A percentile compares a stretch with the other conserved stretches of the same genome.
Evolutionary conservation across 805 yeast species (phyloP).

Genomic region (Kluyveromyces aestuarii): DNA sequence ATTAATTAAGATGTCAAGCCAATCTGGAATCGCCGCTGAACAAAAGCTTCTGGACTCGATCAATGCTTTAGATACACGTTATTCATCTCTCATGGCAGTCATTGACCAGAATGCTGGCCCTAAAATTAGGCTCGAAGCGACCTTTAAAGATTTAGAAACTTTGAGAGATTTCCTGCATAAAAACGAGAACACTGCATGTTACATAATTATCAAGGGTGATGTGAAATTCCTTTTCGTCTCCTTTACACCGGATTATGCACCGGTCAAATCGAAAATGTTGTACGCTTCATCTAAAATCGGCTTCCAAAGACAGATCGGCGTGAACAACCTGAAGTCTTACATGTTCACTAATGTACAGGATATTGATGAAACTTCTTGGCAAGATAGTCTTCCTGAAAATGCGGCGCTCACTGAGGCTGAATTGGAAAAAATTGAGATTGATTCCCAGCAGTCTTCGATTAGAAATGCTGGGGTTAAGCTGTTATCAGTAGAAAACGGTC

Average conservation of each 20-base stretch:
- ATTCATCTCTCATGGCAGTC: conserved; percentile 13
- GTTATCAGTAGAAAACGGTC: background rate
- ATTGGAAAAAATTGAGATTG: conserved; percentile 15
- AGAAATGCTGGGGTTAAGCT: conserved; percentile 3
- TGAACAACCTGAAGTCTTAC: conserved; percentile 27
- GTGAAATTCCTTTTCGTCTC: conserved; percentile 45
- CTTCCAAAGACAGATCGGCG: conserved; percentile 65
- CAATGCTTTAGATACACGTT: conserved; percentile 6
- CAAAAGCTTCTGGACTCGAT: conserved; percentile 15
- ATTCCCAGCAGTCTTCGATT: conserved; percentile 22
- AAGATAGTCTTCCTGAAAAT: conserved; percentile 5
- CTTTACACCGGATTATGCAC: conserved; percentile 79
- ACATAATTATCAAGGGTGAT: conserved; percentile 37
- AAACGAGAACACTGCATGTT: conserved; percentile 37
- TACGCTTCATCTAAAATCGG: conserved; percentile 87
- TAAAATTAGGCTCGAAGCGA: conserved; percentile 11
- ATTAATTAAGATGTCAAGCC: conserved; percentile 43
- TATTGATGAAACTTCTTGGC: conserved; percentile 11
- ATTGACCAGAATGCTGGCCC: conserved; percentile 15
- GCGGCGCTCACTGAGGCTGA: conserved; percentile 22
- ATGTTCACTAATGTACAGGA: conserved; percentile 30
- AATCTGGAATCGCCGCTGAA: conserved; percentile 47
- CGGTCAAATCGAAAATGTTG: conserved; percentile 79
- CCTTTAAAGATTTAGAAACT: conserved; percentile 29
- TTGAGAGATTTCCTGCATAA: conserved; percentile 24